Evolutionary conservation across 345 rosid genomes (phyloP).

Genomic region (Eucalyptus rudis): DNA sequence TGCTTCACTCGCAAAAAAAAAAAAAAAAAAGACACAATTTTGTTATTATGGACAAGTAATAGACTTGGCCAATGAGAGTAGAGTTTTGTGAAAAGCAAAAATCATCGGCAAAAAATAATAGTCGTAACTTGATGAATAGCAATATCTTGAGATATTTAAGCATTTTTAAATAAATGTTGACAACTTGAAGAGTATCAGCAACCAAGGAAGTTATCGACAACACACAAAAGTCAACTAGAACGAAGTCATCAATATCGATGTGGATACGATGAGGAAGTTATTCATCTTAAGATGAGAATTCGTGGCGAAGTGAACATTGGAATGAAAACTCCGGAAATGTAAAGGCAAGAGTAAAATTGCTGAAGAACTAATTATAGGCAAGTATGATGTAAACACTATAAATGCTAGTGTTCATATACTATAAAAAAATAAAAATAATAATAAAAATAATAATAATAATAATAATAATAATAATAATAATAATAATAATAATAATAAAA

Average conservation of each 20-base stretch:
- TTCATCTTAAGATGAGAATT: not conserved
- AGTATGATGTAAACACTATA: not conserved
- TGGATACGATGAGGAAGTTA: not conserved
- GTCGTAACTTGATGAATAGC: not conserved
- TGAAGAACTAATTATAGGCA: not conserved
- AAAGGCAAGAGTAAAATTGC: not conserved
- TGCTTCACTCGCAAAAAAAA: conserved; percentile 10
- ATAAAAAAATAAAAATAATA: too few species aligned
- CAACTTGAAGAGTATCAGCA: not conserved
- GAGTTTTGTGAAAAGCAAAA: not conserved
- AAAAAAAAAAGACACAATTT: not conserved
- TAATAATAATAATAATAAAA: too few species aligned
- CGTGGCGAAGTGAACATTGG: not conserved
- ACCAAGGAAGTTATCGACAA: not conserved
- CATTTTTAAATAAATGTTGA: not conserved
- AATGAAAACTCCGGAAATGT: accelerated
- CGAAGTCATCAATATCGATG: accelerated
- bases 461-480: too few species aligned
- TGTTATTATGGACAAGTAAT: not conserved
- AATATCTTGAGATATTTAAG: not conserved
- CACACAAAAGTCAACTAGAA: too few species aligned
- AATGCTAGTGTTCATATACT: not conserved
- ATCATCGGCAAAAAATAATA: not conserved
- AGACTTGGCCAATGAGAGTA: not conserved
- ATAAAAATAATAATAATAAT: too few species aligned